Percentiles rank a stretch among this genome's conserved stretches.
Conservation (phyloP, 2,329 filamentous ascomycete species). For the Aspergillus novofumigatus region DNA sequence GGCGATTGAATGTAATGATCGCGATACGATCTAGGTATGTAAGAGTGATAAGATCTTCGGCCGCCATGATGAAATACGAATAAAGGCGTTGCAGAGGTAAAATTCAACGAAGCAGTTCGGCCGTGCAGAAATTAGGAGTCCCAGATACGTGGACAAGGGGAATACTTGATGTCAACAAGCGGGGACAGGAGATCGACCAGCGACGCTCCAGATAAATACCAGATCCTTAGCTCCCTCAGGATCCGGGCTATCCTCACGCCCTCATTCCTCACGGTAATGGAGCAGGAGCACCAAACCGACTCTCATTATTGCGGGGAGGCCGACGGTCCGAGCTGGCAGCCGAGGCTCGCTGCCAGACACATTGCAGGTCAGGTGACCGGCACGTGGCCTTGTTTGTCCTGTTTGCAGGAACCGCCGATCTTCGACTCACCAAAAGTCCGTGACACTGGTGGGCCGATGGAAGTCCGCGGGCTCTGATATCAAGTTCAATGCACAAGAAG, state of each 20-base stretch:
- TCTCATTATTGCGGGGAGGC: conserved; percentile 17
- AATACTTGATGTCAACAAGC: neutral
- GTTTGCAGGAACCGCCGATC: conserved; percentile 8
- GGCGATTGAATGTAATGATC: conserved; percentile 80
- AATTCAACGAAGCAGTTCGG: neutral
- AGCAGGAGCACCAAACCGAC: neutral
- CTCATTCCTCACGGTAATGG: neutral
- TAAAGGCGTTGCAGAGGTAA: neutral
- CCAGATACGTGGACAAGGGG: neutral
- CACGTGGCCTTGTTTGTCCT: conserved; percentile 18
- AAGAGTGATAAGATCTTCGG: conserved; percentile 51
- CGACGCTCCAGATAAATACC: neutral
- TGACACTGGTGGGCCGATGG: conserved; percentile 6
- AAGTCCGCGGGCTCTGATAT: neutral
- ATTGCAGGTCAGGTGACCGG: conserved; percentile 3
- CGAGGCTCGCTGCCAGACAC: conserved; percentile 15
- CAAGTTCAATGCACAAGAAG: neutral
- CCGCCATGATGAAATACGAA: conserved; percentile 18
- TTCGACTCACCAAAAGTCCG: conserved; percentile 7
- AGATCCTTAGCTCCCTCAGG: neutral
- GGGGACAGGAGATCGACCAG: conserved; percentile 1
- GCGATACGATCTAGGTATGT: conserved; percentile 67
- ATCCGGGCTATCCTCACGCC: neutral
- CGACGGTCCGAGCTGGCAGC: conserved; percentile 6
- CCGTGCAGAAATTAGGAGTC: neutral